A percentile compares a stretch with the other conserved stretches of the same genome.
Evolutionary conservation across 495 filamentous ascomycete species (phyloP).

Genomic region (Daldinia childiae): DNA sequence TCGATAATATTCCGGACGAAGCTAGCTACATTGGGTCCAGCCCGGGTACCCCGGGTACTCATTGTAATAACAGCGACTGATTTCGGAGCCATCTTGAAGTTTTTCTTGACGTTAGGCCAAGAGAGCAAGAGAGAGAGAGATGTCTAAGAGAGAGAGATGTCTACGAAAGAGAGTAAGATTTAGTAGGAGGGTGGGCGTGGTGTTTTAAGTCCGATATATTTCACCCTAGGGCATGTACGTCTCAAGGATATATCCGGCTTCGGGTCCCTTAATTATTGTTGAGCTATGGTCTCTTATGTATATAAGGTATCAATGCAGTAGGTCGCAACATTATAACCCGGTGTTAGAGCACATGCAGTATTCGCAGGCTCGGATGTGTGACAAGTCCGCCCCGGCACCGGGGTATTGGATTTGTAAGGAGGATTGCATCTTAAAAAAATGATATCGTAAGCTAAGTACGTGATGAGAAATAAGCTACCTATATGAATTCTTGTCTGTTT

Average conservation of each 20-base stretch:
- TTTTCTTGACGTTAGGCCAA: not conserved
- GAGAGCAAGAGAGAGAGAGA: not conserved
- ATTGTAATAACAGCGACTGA: constrained; percentile 55
- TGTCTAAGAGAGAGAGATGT: not conserved
- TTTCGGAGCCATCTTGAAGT: constrained; percentile 41
- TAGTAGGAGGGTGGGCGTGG: not conserved
- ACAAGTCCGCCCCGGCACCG: not conserved
- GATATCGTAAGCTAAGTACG: not conserved
- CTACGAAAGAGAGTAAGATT: not conserved
- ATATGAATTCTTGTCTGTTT: not conserved
- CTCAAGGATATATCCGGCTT: not conserved
- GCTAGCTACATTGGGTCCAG: constrained; percentile 48
- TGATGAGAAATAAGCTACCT: not conserved
- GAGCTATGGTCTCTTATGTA: not conserved
- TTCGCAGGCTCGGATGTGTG: not conserved
- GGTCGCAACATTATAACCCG: not conserved
- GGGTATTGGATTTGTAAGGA: not conserved
- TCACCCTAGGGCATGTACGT: not conserved
- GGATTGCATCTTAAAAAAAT: not conserved
- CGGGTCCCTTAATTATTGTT: not conserved
- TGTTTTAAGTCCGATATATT: not conserved
- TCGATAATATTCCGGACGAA: constrained; percentile 50
- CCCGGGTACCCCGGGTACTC: constrained; percentile 50
- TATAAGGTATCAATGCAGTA: not conserved
- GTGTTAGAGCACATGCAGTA: not conserved